Evolutionary conservation across 2,329 filamentous ascomycete species (phyloP).

Genomic region (Fusarium duplospermum): DNA sequence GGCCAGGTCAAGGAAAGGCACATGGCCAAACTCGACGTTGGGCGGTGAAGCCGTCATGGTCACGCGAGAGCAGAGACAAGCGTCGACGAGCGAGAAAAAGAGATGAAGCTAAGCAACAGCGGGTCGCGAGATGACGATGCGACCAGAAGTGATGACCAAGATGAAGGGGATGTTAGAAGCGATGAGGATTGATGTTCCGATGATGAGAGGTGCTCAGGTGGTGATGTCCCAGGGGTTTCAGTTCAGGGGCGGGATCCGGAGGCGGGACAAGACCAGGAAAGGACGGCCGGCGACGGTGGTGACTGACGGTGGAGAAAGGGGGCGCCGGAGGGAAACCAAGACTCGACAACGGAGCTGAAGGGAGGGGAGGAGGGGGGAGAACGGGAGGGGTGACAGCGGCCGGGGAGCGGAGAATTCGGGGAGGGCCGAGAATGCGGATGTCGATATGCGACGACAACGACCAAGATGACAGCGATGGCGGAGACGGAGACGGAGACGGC

Average conservation of each 20-base stretch:
- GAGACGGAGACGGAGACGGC: background rate
- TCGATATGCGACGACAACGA: slow-evolving; percentile 10
- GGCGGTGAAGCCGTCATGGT: slow-evolving; percentile 51
- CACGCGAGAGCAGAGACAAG: slow-evolving; percentile 23
- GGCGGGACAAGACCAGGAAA: slow-evolving; percentile 13
- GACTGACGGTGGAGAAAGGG: slow-evolving; percentile 34
- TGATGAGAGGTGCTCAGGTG: slow-evolving; percentile 16
- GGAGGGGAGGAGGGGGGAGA: background rate
- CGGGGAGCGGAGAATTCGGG: slow-evolving; percentile 27
- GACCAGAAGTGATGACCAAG: slow-evolving; percentile 8
- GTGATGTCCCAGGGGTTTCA: slow-evolving; percentile 30
- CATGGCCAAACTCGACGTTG: slow-evolving; percentile 54
- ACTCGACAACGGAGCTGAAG: slow-evolving; percentile 5
- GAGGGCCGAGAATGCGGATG: slow-evolving; percentile 2
- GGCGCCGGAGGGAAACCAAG: slow-evolving; percentile 32
- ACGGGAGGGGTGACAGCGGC: slow-evolving; percentile 9
- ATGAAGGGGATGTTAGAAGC: background rate
- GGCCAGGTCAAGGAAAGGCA: slow-evolving; percentile 76
- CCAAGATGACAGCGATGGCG: slow-evolving; percentile 1
- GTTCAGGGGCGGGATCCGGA: slow-evolving; percentile 38
- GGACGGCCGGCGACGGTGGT: slow-evolving; percentile 38
- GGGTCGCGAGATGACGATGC: slow-evolving; percentile 7
- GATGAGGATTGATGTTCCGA: slow-evolving; percentile 6
- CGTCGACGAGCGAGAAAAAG: slow-evolving; percentile 16
- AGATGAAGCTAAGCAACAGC: slow-evolving; percentile 11